Base-by-base conservation (phyloP, 495 filamentous ascomycete species). In the Durotheca rogersii region DNA sequence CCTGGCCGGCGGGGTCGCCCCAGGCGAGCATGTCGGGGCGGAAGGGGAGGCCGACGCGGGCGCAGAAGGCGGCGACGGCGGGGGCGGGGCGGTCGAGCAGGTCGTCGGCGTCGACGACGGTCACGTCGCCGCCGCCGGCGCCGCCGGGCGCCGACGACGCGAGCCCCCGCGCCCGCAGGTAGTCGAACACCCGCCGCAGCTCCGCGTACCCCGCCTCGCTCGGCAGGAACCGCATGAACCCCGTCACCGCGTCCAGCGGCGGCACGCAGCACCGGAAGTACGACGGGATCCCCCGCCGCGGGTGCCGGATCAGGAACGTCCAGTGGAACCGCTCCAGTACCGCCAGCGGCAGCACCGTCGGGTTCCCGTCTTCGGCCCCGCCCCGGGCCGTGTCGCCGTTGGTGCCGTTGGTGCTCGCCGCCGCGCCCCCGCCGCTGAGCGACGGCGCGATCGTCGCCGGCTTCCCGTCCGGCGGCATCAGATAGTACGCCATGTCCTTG, bases 181-280 rank as follows among this genome's bases (percentile, higher is more conserved):
- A 96, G 67, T 96, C 89, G 64, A 98, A 93, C 9, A 91, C 67
- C 5, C 81, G 78, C 19, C 89, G 83, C 27, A 96, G 74, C 72
- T 98, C 93, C 51, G 81, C 77, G 67, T 96, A 96, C 35, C 93
- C 93, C 7, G 92, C 89, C 67, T 97, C 93, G 30, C 70, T 78
- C 20, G 89, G 88, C 67, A 87, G 77, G 74, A 96, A 96, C 56
- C 86, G 61, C 68, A 86, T 72, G 76, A 95, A 98, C 2, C 91
- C 90, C 0, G 93, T 98, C 20, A 86, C 67, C 30, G 79, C 65
- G 61, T 84, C 80, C 7, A 96, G 76, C 0, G 93, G 93, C 2
- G 93, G 92, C 49, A 94, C 79, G n/a, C 89, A 94, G 80, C 93
- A 98, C 42, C 92, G 89, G 74, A 85, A 95, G 76, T 91, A 97